Base-by-base conservation (phyloP, 345 rosid genomes). In the Camelina hispida region DNA sequence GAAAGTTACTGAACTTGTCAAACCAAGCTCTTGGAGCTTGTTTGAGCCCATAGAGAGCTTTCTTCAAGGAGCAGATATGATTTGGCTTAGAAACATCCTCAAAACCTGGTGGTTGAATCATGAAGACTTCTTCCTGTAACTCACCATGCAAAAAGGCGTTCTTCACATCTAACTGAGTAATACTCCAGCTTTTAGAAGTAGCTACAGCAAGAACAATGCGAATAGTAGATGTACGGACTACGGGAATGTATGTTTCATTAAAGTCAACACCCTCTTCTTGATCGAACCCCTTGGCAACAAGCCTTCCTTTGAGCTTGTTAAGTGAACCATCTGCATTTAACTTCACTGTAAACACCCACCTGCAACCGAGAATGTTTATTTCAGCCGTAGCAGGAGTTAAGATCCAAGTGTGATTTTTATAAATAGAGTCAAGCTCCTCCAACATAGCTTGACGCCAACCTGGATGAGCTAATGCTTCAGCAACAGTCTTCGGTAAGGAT, bases 41-140 rank as follows among this genome's bases (percentile, higher is more conserved):
- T 2, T 63, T 63, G 0, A 63, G 22, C 0, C 68, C 40, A 0
- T 63, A 63, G 0, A 63, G 2, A 0, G 52, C 40, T 2, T 44
- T 63, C 2, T 44, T 15, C 0, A 63, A 2, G 0, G 13, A 8
- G 0, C 68, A 63, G 0, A 63, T 15, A 63, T 63, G 68, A 9
- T 2, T 0, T 0, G 20, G 52, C 0, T 15, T 0, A 4, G 4
- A 0, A 0, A 7, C 0, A 5, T 62, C 8, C 1, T 13, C 68
- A 9, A 62, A 43, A 0, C 53, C 68, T 0, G 15, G 52, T 2
- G 53, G 68, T 9, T 62, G 68, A 0, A 7, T 0, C 53, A 62
- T 62, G 4, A 4, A 62, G 0, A 62, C 68, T 0, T 3, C 2
- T 1, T 51, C 32, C 4, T 32, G 9, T 13, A 62, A 7, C 0